phyloP scores from a whole-genome alignment of 495 filamentous ascomycete genomes.

The Pyrenula massariospora region DNA sequence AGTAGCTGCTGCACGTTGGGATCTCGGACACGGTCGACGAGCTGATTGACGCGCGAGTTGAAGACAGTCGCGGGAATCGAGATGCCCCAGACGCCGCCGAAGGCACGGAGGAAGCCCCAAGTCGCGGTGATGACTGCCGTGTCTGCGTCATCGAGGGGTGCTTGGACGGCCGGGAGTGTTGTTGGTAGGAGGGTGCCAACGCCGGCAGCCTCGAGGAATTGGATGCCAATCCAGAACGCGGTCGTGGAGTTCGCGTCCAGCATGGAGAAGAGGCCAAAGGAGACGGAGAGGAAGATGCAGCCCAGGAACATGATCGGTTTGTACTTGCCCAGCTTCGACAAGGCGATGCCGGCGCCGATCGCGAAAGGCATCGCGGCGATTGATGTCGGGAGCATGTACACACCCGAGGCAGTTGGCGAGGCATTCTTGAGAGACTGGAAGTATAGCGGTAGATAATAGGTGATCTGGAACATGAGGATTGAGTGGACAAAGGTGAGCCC shows the following conservation, averaged over 20 bases:
- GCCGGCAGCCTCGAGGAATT: constrained; percentile 21
- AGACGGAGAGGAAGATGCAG: constrained; percentile 24
- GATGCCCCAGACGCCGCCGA: constrained; percentile 39
- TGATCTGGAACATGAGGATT: constrained; percentile 13
- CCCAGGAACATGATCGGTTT: constrained; percentile 26
- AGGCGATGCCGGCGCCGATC: constrained; percentile 14
- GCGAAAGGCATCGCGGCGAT: constrained; percentile 19
- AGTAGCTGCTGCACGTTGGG: too few species aligned
- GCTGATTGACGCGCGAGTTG: too few species aligned
- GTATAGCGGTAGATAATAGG: constrained; percentile 36
- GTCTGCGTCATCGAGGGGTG: constrained; percentile 23
- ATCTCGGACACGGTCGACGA: too few species aligned
- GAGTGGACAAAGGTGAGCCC: constrained; percentile 14
- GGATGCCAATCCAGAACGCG: constrained; percentile 16
- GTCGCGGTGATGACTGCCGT: constrained; percentile 26
- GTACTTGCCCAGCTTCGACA: constrained; percentile 31
- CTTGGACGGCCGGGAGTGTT: constrained; percentile 27
- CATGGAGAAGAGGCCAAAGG: constrained; percentile 26
- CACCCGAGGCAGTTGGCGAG: constrained; percentile 19
- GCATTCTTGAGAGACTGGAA: constrained; percentile 24
- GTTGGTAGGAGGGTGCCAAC: constrained; percentile 17
- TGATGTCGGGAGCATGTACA: constrained; percentile 23
- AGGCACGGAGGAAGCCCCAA: constrained; percentile 34
- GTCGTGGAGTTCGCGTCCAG: constrained; percentile 12
- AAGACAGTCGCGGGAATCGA: constrained; percentile 39